Evolutionary conservation across 73 alveolate species (phyloP).

Genomic region (Halteria grandinella): DNA sequence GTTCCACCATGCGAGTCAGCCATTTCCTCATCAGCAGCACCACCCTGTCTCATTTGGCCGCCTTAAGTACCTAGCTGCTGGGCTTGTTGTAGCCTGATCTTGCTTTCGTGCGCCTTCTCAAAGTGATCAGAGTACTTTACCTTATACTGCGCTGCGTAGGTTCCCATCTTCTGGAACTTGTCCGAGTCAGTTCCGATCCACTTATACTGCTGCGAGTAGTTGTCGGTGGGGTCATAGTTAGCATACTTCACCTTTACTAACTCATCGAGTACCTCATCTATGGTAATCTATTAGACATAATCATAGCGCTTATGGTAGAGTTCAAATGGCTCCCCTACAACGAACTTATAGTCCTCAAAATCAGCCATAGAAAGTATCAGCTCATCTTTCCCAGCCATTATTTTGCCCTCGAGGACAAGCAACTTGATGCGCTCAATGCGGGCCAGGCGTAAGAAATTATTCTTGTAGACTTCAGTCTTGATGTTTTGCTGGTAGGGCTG

Average conservation of each 20-base stretch:
- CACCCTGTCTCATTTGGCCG: too few relatives aligned
- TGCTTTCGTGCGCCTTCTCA: too few relatives aligned
- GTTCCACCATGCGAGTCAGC: too few relatives aligned
- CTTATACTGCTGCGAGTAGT: neutral
- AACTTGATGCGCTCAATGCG: conserved; percentile 8
- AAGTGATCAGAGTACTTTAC: too few relatives aligned
- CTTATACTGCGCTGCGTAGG: too few relatives aligned
- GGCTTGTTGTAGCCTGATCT: too few relatives aligned
- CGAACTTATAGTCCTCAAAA: conserved; percentile 47
- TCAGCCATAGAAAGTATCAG: conserved; percentile 37
- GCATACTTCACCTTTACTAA: conserved; percentile 32
- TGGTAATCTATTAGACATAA: neutral
- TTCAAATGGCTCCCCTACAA: conserved; percentile 50
- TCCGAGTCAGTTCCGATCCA: too few relatives aligned
- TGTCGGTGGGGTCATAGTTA: neutral
- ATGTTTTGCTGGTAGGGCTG: neutral
- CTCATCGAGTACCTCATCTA: conserved; percentile 60
- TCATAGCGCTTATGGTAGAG: conserved; percentile 5
- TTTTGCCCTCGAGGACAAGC: neutral
- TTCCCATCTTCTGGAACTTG: too few relatives aligned
- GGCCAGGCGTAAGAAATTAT: neutral
- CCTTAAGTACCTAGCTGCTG: too few relatives aligned
- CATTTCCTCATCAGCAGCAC: too few relatives aligned
- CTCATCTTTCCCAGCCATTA: conserved; percentile 21
- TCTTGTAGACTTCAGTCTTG: neutral